phyloP scores from a whole-genome alignment of 192 early-diverging fungal genomes.

The Linnemannia hyalina region DNA sequence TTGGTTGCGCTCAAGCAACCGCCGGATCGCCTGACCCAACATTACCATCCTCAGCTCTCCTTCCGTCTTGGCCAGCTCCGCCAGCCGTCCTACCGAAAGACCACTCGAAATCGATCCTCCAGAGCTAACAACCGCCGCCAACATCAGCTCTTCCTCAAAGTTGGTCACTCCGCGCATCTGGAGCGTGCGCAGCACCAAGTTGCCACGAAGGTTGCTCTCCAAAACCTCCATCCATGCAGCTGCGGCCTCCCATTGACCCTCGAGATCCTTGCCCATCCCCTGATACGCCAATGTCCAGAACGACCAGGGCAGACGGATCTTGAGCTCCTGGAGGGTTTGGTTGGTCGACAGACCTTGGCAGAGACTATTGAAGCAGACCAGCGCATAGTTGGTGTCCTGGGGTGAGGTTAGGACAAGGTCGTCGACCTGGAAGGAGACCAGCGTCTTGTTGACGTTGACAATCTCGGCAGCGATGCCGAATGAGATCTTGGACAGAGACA shows the following conservation, averaged over 20 bases:
- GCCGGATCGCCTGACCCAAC: conserved; percentile 22
- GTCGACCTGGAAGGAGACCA: conserved; percentile 36
- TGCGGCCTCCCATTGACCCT: conserved; percentile 17
- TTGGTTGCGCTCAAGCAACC: conserved; percentile 41
- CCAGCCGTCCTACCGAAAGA: background rate
- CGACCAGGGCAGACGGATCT: conserved; percentile 28
- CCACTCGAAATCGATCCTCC: conserved; percentile 15
- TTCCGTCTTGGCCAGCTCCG: background rate
- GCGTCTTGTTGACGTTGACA: conserved; percentile 23
- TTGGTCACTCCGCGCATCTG: conserved; percentile 46
- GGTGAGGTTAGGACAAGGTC: conserved; percentile 11
- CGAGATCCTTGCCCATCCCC: conserved; percentile 9
- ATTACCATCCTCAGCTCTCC: conserved; percentile 28
- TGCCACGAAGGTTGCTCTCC: conserved; percentile 17
- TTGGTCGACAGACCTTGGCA: conserved; percentile 26
- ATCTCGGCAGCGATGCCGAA: conserved; percentile 28
- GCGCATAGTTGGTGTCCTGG: conserved; percentile 28
- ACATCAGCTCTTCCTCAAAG: conserved; percentile 40
- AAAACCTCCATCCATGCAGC: conserved; percentile 36
- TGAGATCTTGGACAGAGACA: conserved; percentile 29
- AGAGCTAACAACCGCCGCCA: background rate
- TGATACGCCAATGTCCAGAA: conserved; percentile 43
- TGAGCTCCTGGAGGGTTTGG: conserved; percentile 26
- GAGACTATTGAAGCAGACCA: conserved; percentile 26
- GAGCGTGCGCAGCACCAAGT: conserved; percentile 22